Evolutionary conservation across 2,329 filamentous ascomycete genomes (phyloP), one percentile per base, ranked within the genome.

Genomic region (Fusarium austroafricanum): DNA sequence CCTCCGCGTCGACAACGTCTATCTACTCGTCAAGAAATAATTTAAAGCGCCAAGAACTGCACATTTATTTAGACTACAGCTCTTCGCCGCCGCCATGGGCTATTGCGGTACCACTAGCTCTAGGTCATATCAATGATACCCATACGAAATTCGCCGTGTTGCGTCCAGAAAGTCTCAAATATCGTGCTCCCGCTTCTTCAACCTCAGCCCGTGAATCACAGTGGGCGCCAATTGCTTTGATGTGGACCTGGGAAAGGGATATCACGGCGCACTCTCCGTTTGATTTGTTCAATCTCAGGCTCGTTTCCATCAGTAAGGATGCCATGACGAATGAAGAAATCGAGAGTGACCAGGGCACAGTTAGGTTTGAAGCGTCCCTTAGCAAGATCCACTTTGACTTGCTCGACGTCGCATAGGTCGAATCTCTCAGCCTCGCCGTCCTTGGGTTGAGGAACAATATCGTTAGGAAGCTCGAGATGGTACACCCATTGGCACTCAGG

Each of bases 401-500:
- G 87, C n/a, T 91, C 87, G 39, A 97, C 84, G 2, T 86, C 89
- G 86, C 89, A 90, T 59, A 97, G 83, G 75, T 88, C 86, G 77
- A 98, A 98, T 64, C 89, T 87, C 74, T 94, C 92, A 6, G 97
- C 96, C 81, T 99, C 96, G 53, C 91, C 90, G 78, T 99, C 96
- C 60, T 91, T 90, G 18, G 95, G 94, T 75, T 85, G 86, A 14
- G 92, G 94, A 35, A 87, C 81, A 6, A 93, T 84, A 61, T 89
- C 88, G 7, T 82, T 79, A 3, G 90, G 86, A 67, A 99, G 82
- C 78, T 93, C 90, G 65, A 98, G 82, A 77, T 99, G 94, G 80
- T 96, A 99, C 43, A 97, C 83, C 83, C 94, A 97, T 80, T 98
- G 91, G 73, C 89, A 90, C 80, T 98, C 96, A 0, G 96, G 96